Evolutionary conservation across 2,329 filamentous ascomycete genomes (phyloP), one percentile per base, ranked within the genome.

Genomic region (Beauveria rudraprayagi): DNA sequence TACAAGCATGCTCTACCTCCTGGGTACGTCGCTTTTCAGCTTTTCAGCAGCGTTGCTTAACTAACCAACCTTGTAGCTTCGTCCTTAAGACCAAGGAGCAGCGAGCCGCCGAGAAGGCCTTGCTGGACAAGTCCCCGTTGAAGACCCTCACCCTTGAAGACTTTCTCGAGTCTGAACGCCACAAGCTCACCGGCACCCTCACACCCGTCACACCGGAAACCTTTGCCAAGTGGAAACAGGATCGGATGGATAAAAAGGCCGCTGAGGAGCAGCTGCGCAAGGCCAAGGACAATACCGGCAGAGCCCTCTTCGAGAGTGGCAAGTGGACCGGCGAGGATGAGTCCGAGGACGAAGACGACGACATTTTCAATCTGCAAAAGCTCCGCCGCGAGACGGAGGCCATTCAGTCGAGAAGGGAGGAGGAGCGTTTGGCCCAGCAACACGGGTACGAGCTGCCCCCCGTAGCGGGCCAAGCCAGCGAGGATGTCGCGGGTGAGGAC

Each of bases 31-130:
- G 37, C 43, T 46, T 59, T 6, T 58, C 63, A 22, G 26, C 34
- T 34, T 16, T 17, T 37, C n/a, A 19, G 47, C 37, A 37, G 10
- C 17, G 11, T 61, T 50, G 63, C 67, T 58, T 65, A 53, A 53
- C 72, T 75, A 65, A 74, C 65, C 51, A 19, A 11, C 16, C 40
- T 40, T 53, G 5, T 69, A 96, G 92, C 62, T 99, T 97, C 78
- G 81, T 99, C 48, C 83, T 99, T 65, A 99, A 99, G 80, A 99
- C 94, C 19, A 97, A 95, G 76, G 95, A 97, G 73, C 94, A 99
- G 74, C 85, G 91, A 67, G 92, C 91, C 2, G 92, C 92, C 24
- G 95, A 99, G 75, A 99, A 97, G 78, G 94, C 94, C 3, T 78
- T 97, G 61, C 81, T 96, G 82, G 94, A 97, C 75, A 99, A 99